phyloP scores from a whole-genome alignment of 495 filamentous ascomycete species.

The Tricharina praecox region DNA sequence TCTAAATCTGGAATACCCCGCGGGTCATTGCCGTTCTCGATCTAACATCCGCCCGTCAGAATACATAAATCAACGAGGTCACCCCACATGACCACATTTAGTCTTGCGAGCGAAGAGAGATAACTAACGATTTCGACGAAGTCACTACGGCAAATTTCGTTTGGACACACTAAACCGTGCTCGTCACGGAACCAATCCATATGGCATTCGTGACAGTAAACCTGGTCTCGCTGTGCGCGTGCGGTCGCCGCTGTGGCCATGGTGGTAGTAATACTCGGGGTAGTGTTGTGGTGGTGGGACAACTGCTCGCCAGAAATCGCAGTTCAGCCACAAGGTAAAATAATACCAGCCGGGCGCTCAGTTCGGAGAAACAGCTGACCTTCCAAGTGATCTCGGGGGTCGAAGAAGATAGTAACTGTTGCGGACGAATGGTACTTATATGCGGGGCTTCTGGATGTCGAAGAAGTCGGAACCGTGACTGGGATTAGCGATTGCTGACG shows the following conservation, averaged over 20 bases:
- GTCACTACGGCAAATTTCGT: constrained; percentile 46
- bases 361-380: no score
- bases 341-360: no score
- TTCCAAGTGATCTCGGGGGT: no score
- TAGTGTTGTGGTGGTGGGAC: neutral
- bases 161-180: constrained; percentile 50
- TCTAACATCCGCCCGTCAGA: constrained; percentile 8
- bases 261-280: neutral
- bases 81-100: no score
- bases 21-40: constrained; percentile 22
- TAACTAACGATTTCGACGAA: constrained; percentile 64
- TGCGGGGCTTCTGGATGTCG: no score
- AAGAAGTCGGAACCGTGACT: no score
- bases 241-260: constrained; percentile 22
- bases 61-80: no score
- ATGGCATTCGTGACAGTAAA: constrained; percentile 66
- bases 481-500: no score
- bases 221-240: constrained; percentile 38
- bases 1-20: constrained; percentile 26
- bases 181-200: constrained; percentile 63
- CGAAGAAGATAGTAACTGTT: no score
- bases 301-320: no score
- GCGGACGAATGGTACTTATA: no score
- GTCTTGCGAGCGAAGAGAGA: neutral
- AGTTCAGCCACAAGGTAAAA: no score